Percentiles rank a stretch among this genome's conserved stretches.
These are phyloP conservation scores for Annulohypoxylon truncatum DNA, from an alignment of 2,329 filamentous ascomycete genomes.

Conservation along the genomic window DNA sequence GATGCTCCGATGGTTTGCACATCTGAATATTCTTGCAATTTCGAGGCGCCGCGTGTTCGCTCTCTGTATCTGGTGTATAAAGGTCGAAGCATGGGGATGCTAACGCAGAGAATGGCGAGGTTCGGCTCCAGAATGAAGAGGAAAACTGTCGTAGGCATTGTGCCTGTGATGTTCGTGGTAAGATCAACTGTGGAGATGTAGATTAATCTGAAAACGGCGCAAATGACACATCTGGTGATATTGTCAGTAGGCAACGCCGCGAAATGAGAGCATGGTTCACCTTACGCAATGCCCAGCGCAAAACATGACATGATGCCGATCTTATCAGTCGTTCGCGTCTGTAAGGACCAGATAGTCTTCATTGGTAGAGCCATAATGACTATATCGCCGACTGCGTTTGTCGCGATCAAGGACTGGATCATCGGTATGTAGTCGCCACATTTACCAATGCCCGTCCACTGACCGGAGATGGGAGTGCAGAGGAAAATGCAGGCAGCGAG, in stretches of 20 bases:
- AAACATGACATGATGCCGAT: conserved; percentile 54
- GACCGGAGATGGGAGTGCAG: conserved; percentile 46
- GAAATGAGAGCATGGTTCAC: neutral
- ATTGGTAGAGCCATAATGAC: conserved; percentile 55
- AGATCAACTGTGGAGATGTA: conserved; percentile 55
- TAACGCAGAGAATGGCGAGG: conserved; percentile 56
- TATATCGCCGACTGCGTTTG: conserved; percentile 54
- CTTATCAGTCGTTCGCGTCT: conserved; percentile 53
- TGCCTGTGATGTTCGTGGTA: conserved; percentile 52
- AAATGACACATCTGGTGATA: conserved; percentile 51
- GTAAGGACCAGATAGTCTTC: conserved; percentile 53
- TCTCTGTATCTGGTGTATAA: conserved; percentile 51
- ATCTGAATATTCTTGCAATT: conserved; percentile 44
- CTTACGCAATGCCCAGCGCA: conserved; percentile 52
- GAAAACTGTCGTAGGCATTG: conserved; percentile 55
- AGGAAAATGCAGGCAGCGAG: conserved; percentile 48
- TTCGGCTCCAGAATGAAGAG: conserved; percentile 56
- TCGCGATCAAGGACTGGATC: conserved; percentile 53
- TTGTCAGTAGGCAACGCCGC: conserved; percentile 6
- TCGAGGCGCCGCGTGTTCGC: conserved; percentile 48
- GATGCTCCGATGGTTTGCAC: conserved; percentile 26
- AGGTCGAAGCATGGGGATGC: conserved; percentile 56
- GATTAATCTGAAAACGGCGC: conserved; percentile 54
- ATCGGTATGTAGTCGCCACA: conserved; percentile 53
- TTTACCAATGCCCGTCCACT: conserved; percentile 39